Evolutionary conservation across 169 alveolate species (phyloP), one percentile per base, ranked within the genome.

Genomic region (Plasmodium fragile): DNA sequence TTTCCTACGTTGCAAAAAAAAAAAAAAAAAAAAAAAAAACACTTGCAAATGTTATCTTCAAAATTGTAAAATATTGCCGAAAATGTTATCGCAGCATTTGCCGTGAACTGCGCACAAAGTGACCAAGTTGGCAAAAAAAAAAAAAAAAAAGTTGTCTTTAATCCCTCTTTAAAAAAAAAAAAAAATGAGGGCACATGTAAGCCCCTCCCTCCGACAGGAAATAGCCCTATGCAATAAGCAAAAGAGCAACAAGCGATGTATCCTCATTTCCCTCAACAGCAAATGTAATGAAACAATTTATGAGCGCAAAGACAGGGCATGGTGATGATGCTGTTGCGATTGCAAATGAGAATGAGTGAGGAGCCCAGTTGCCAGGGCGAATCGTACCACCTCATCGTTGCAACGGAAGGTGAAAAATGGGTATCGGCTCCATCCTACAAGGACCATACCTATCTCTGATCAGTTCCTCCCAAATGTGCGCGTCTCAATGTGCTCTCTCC

Each of bases 191-290:
- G 41, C 72, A 53, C 30, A 18, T 32, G 4, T 87, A 30, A 87
- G 93, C 59, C 82, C 93, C 36, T 75, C 81, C 18, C n/a, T 78
- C 41, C 65, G 70, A 25, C 70, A 32, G 81, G 93, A 87, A 43
- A 77, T 87, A 1, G 18, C 28, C 30, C 30, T 77, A 36, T 87
- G 93, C 81, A 87, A 87, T 79, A 77, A 30, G 30, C 93, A 87
- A 30, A 87, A 87, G 34, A 87, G 70, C 70, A 87, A 87, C 36
- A 87, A 78, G 80, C 34, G 81, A n/a, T 87, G 89, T 78, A 41
- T 87, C 22, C 39, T 87, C 18, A 10, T 87, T 87, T 75, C 93
- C 16, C 70, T 87, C 30, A 87, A 87, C 71, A 77, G 53, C n/a
- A 22, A 75, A 53, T 87, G 92, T 83, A 83, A 45, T 45, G 55